Conservation (phyloP, 805 yeast species). For the Hanseniaspora singularis region DNA sequence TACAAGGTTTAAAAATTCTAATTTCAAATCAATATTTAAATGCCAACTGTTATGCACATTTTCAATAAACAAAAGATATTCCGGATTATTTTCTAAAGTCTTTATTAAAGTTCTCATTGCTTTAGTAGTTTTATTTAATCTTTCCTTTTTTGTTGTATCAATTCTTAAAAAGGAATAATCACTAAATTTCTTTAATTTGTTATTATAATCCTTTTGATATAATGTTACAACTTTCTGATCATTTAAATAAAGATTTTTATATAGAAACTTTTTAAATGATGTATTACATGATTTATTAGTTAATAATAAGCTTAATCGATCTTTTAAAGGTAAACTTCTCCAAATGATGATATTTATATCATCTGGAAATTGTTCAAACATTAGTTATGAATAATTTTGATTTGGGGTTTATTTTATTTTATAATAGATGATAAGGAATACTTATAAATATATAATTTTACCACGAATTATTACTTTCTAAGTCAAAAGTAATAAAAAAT, state of each 20-base stretch:
- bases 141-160: background rate
- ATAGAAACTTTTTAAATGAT: background rate
- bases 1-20: background rate
- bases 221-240: background rate
- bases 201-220: background rate
- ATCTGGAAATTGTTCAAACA: constrained; percentile 13
- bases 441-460: background rate
- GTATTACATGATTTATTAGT: constrained; percentile 2
- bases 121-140: background rate
- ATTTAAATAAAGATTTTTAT: constrained; percentile 12
- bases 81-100: background rate
- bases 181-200: background rate
- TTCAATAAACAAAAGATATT: background rate
- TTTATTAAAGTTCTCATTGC: background rate
- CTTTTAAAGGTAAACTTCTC: constrained; percentile 1
- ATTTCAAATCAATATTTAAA: background rate
- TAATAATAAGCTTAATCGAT: background rate
- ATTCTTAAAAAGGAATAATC: background rate
- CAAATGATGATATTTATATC: constrained; percentile 8
- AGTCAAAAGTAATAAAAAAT: no score
- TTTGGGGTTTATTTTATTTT: background rate
- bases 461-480: no score
- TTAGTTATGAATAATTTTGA: background rate
- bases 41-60: constrained; percentile 12
- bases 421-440: no score